Percentiles rank a stretch among this genome's conserved stretches.
These are phyloP conservation scores for Aspergillus conjunctus DNA, from an alignment of 495 filamentous ascomycete species.

Conservation along the genomic window DNA sequence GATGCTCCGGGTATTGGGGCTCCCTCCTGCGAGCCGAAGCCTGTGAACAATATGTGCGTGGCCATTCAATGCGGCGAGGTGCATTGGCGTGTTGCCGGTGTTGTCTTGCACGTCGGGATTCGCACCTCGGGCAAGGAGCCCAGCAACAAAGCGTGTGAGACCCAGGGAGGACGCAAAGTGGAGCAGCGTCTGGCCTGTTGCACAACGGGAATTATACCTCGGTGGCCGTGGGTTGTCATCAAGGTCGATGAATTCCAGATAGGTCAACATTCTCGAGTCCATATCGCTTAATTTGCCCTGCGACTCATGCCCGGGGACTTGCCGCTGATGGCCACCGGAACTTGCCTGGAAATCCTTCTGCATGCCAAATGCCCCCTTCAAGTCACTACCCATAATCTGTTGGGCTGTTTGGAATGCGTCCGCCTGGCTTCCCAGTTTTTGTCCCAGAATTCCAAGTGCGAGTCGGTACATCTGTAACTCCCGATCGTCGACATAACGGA, in stretches of 20 bases:
- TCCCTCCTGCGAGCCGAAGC: constrained; percentile 71
- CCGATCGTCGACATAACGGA: constrained; percentile 78
- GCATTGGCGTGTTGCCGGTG: constrained; percentile 81
- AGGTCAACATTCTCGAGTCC: constrained; percentile 71
- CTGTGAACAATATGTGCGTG: constrained; percentile 74
- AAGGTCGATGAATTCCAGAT: constrained; percentile 76
- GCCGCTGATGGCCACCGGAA: constrained; percentile 46
- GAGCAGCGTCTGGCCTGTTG: constrained; percentile 77
- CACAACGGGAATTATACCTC: constrained; percentile 61
- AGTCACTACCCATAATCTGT: constrained; percentile 53
- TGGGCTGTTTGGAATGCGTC: constrained; percentile 54
- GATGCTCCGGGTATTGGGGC: constrained; percentile 68
- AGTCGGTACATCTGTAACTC: constrained; percentile 65
- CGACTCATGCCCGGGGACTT: constrained; percentile 45
- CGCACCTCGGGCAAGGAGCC: constrained; percentile 77
- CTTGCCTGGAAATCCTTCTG: constrained; percentile 50
- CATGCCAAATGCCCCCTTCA: constrained; percentile 45
- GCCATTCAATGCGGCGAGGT: constrained; percentile 77
- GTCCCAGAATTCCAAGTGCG: constrained; percentile 50
- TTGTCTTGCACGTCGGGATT: constrained; percentile 74
- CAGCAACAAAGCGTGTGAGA: constrained; percentile 75
- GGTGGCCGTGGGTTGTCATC: constrained; percentile 69
- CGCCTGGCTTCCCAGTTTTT: constrained; percentile 51
- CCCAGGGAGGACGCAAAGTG: constrained; percentile 79
- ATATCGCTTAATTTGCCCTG: constrained; percentile 55